Conservation (phyloP, 768 basidiomycete genomes). For the Lactarius evosmus region DNA sequence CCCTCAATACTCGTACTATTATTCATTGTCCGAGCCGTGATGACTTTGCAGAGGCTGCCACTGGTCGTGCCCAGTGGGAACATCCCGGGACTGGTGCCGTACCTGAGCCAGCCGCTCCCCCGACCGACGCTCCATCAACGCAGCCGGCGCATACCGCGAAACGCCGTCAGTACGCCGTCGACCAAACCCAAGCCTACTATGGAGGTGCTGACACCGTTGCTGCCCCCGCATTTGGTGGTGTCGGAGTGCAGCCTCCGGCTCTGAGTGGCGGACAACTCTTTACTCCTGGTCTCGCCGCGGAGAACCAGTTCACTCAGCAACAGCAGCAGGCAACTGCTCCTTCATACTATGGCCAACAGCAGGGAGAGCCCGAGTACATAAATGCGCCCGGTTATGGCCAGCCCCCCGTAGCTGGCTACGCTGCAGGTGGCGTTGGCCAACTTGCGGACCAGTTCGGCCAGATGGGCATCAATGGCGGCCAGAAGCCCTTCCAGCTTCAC, state of each 20-base stretch:
- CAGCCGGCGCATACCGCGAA: slow-evolving; percentile 46
- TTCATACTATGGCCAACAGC: slow-evolving; percentile 47
- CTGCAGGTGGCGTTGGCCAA: slow-evolving; percentile 48
- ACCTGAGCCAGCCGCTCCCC: slow-evolving; percentile 38
- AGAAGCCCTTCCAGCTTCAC: slow-evolving; percentile 72
- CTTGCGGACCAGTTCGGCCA: slow-evolving; percentile 83
- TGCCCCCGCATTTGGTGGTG: slow-evolving; percentile 46
- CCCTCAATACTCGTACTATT: slow-evolving; percentile 16
- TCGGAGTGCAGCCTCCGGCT: slow-evolving; percentile 40
- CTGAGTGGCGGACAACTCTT: slow-evolving; percentile 62
- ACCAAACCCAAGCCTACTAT: slow-evolving; percentile 89
- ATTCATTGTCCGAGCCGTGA: slow-evolving; percentile 13
- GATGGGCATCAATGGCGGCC: slow-evolving; percentile 71
- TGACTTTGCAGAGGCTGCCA: slow-evolving; percentile 63
- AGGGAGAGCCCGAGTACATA: slow-evolving; percentile 41
- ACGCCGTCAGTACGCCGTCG: slow-evolving; percentile 91
- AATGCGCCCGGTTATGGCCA: slow-evolving; percentile 46
- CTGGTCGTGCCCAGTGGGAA: slow-evolving; percentile 89
- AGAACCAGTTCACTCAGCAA: slow-evolving; percentile 69
- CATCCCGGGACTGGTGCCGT: slow-evolving; percentile 49
- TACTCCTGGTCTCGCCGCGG: slow-evolving; percentile 76
- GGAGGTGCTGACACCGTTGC: slow-evolving; percentile 43
- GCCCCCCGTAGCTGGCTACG: slow-evolving; percentile 40
- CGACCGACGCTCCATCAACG: slow-evolving; percentile 44
- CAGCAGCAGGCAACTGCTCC: slow-evolving; percentile 45